Evolutionary conservation across 2,329 filamentous ascomycete genomes (phyloP), one percentile per base, ranked within the genome.

Genomic region (Neophaeococcomyces mojaviensis): DNA sequence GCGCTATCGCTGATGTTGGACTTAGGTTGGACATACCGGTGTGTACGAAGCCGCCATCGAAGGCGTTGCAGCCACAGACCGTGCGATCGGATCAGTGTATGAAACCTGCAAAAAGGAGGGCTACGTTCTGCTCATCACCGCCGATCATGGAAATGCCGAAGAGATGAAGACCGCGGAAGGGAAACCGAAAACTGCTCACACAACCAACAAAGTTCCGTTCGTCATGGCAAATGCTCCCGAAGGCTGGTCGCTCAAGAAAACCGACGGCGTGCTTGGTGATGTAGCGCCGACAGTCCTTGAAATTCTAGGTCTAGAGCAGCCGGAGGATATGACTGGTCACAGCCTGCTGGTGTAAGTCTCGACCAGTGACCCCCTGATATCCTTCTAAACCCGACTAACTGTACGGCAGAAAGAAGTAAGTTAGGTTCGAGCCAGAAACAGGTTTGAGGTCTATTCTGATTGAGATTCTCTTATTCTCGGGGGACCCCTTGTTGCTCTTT

Each of bases 101-200:
- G 89, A 97, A 61, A 83, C 82, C 41, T 97, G 90, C 78, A 94
- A 94, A 78, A 82, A 92, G 75, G 78, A 90, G 64, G 84, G 83
- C 53, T 98, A 98, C 66, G 74, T 92, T 48, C 81, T 98, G 36
- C 97, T 97, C 73, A 84, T 98, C 67, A 98, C 92, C 4, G 77
- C 90, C 24, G 92, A 98, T 68, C 92, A 98, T 70, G 92, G 89
- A 61, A 98, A 98, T 63, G 92, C 92, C 47, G 92, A 98, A 73
- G 92, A 98, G 74, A 98, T 98, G 92, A 84, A 97, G 69, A 97
- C 88, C 64, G 73, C 86, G 58, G 86, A 96, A 65, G 88, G 89
- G 65, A 94, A 88, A 64, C 92, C 92, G 59, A 98, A 98, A 80
- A 98, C 92, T 7, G 90, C 86, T 42, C 92, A 98, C 76, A 98